Evolutionary conservation across 768 basidiomycete genomes (phyloP).

Genomic region (Mycena epipterygia): DNA sequence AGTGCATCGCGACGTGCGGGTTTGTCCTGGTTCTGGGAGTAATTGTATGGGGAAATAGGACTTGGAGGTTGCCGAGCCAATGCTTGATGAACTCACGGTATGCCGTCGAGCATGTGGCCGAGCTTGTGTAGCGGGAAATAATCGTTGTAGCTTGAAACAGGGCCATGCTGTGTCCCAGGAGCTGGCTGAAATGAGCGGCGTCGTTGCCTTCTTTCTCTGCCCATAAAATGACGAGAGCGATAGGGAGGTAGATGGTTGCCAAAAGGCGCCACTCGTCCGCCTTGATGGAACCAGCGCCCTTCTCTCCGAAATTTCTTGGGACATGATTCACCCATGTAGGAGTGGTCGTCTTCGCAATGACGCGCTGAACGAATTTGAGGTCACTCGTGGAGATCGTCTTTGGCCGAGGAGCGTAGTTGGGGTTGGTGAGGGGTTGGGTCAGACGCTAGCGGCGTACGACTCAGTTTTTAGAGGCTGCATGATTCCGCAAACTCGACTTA

Average conservation of each 20-base stretch:
- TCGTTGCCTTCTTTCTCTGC: constrained; percentile 30
- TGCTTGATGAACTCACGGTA: constrained; percentile 34
- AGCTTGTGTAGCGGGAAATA: constrained; percentile 33
- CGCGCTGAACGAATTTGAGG: constrained; percentile 35
- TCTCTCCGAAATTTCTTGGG: constrained; percentile 45
- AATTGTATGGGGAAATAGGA: constrained; percentile 40
- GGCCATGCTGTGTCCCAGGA: constrained; percentile 44
- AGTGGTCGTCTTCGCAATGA: constrained; percentile 37
- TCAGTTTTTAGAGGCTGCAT: neutral
- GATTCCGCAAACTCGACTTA: neutral
- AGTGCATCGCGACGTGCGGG: constrained; percentile 41
- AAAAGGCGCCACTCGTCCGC: constrained; percentile 52
- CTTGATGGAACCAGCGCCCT: constrained; percentile 49
- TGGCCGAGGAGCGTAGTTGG: constrained; percentile 33
- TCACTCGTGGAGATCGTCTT: constrained; percentile 13
- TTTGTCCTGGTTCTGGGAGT: constrained; percentile 25
- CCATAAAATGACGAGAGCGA: constrained; percentile 50
- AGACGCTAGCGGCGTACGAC: constrained; percentile 21
- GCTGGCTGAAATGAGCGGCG: constrained; percentile 11
- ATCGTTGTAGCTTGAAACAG: constrained; percentile 44
- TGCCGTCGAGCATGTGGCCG: neutral
- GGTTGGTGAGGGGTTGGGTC: constrained; percentile 37
- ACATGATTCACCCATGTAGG: constrained; percentile 45
- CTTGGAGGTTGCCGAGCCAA: constrained; percentile 42
- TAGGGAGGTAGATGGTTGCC: constrained; percentile 47